A percentile compares a stretch with the other conserved stretches of the same genome.
These are phyloP conservation scores for Colletotrichum sojae DNA, from an alignment of 2,329 filamentous ascomycete species.

Conservation along the genomic window DNA sequence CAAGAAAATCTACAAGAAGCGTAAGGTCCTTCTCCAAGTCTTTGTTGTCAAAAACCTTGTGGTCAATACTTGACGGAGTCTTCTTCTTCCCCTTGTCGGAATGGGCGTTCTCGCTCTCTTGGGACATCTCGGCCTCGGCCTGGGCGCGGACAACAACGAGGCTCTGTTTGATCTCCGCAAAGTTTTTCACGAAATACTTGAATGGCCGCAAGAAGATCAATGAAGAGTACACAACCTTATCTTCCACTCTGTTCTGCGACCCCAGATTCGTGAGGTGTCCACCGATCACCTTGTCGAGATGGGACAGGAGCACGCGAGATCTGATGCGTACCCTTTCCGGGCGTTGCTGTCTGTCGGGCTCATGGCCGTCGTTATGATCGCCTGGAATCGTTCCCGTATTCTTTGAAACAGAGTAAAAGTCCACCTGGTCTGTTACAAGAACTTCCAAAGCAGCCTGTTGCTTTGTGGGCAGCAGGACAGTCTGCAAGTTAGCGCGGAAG, in stretches of 20 bases:
- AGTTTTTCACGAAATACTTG: background rate
- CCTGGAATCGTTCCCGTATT: background rate
- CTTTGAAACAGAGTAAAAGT: background rate
- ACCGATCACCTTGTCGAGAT: background rate
- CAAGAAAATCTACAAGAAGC: conserved; percentile 39
- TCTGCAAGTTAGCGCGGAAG: background rate
- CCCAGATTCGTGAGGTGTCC: background rate
- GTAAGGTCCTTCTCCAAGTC: conserved; percentile 14
- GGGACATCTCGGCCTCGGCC: background rate
- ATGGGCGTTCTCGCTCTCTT: no score
- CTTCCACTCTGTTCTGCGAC: background rate
- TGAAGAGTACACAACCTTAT: background rate
- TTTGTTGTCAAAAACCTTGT: background rate
- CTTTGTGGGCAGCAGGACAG: background rate
- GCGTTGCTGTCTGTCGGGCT: no score
- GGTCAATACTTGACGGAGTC: no score
- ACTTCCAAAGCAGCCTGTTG: background rate
- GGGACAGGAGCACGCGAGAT: background rate
- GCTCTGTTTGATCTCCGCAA: background rate
- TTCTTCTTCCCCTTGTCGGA: no score
- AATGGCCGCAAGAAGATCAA: conserved; percentile 7
- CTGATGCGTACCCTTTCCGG: background rate
- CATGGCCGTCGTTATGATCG: background rate
- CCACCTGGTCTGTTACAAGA: background rate
- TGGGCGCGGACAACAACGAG: background rate